These are phyloP conservation scores for Trichoderma oligosporum DNA, from an alignment of 2,329 filamentous ascomycete species.

Conservation along the genomic window DNA sequence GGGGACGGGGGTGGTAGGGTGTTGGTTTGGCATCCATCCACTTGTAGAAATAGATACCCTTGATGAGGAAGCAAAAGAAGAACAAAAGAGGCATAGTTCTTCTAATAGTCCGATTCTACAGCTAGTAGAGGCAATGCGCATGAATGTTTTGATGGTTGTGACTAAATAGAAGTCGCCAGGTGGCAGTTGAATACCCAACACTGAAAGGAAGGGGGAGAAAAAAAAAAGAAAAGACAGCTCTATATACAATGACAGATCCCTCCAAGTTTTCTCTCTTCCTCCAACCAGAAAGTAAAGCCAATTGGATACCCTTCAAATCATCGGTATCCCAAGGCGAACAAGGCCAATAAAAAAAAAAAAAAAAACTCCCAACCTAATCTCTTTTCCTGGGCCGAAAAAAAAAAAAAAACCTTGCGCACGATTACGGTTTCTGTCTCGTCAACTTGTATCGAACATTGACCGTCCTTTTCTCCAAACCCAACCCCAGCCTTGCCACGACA, in stretches of 20 bases:
- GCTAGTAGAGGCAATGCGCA: too few species aligned
- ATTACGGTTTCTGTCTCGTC: constrained; percentile 24
- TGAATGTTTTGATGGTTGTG: too few species aligned
- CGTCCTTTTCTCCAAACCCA: constrained; percentile 53
- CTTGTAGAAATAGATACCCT: constrained; percentile 44
- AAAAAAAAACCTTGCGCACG: background rate
- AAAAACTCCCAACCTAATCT: background rate
- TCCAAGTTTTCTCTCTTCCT: background rate
- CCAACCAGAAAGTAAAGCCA: background rate
- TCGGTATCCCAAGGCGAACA: background rate
- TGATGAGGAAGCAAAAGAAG: constrained; percentile 24
- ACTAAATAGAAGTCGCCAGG: too few species aligned
- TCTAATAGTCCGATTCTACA: too few species aligned
- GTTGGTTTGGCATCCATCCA: constrained; percentile 14
- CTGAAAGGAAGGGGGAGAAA: background rate
- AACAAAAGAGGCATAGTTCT: background rate
- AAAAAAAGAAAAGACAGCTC: background rate
- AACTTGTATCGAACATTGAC: constrained; percentile 28
- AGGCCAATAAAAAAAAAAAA: background rate
- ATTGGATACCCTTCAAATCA: background rate
- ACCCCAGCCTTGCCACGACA: constrained; percentile 69
- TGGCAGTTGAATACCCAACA: too few species aligned
- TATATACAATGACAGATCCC: background rate
- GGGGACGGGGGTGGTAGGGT: constrained; percentile 11
- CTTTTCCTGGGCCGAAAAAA: background rate